phyloP scores from a whole-genome alignment of 1,284 basidiomycete species.

The Cystobasidium slooffiae region DNA sequence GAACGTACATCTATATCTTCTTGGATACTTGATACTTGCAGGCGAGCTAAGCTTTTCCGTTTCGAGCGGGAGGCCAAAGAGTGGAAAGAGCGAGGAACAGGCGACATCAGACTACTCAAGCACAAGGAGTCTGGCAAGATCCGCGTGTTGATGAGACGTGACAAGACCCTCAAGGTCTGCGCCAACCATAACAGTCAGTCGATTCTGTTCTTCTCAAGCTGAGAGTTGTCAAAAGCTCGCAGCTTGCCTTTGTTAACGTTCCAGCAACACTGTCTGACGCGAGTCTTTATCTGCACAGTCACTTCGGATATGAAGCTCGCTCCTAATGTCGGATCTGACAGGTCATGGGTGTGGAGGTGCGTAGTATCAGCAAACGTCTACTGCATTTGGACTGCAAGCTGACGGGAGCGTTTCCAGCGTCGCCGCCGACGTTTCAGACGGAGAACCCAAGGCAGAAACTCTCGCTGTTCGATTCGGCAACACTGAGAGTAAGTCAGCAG shows the following conservation, averaged over 20 bases:
- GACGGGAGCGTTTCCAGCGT: slow-evolving; percentile 63
- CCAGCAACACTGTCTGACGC: background rate
- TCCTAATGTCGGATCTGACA: slow-evolving; percentile 97
- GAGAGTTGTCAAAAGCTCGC: background rate
- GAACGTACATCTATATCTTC: background rate
- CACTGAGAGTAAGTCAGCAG: slow-evolving; percentile 80
- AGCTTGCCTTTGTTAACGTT: background rate
- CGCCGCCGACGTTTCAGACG: slow-evolving; percentile 89
- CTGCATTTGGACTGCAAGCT: slow-evolving; percentile 18
- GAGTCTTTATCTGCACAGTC: slow-evolving; percentile 64
- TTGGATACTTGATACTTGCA: slow-evolving; percentile 56
- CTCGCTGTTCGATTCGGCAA: slow-evolving; percentile 98
- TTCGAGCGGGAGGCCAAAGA: slow-evolving; percentile 80
- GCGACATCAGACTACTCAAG: slow-evolving; percentile 83
- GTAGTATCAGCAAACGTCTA: background rate
- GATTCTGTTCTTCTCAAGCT: background rate
- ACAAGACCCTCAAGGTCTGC: slow-evolving; percentile 99
- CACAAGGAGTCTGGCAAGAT: slow-evolving; percentile 90
- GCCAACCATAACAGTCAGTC: slow-evolving; percentile 93
- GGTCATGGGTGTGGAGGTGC: slow-evolving; percentile 92
- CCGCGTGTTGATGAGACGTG: slow-evolving; percentile 97
- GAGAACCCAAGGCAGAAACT: slow-evolving; percentile 85
- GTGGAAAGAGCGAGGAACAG: slow-evolving; percentile 95
- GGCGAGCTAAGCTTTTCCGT: slow-evolving; percentile 98
- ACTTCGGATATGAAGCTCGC: slow-evolving; percentile 89